Evolutionary conservation across 768 basidiomycete genomes (phyloP), one percentile per base, ranked within the genome.

Genomic region (Macrolepiota dolichaula): DNA sequence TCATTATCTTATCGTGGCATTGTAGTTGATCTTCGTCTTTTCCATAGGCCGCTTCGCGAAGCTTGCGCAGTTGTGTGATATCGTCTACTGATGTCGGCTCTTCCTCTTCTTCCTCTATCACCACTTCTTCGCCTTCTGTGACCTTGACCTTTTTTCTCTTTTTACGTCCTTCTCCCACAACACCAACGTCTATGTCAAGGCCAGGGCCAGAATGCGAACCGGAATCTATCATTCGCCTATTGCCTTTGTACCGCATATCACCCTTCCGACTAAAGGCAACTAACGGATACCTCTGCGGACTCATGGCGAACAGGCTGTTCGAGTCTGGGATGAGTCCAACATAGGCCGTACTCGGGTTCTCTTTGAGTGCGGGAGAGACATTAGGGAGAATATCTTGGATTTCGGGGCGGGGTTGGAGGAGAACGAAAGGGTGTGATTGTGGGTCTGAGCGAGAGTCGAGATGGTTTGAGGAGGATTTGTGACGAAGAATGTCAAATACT

Each of bases 301-400:
- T 91, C 85, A 98, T 89, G 19, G 92, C 94, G 66, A 87, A 96
- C 1, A 97, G 78, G 44, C 89, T 90, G 2, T 82, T 85, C 0
- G 82, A 84, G 68, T 87, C 85, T 50, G 85, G 81, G 15, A 94
- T 81, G 17, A 91, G 74, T 2, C 94, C 94, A 19, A 98, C 86
- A 70, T 90, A 97, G 0, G 94, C 94, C 0, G 84, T 81, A 29
- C 87, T 81, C 5, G 79, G 72, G 55, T 85, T 81, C 3, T 79
- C 81, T 27, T 80, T 73, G 11, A 64, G 62, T 1, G 61, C 61
- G 4, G 74, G 72, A 4, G 74, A 73, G n/a, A 84, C 74, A n/a
- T 77, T 76, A 10, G 88, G 86, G 36, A 94, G 78, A 7, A 96
- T 77, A 36, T 94, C 87, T 19, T 87, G 80, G 1, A 94, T 79